Base-by-base conservation (phyloP, 257 asterid genomes). In the Solanum pennellii region DNA sequence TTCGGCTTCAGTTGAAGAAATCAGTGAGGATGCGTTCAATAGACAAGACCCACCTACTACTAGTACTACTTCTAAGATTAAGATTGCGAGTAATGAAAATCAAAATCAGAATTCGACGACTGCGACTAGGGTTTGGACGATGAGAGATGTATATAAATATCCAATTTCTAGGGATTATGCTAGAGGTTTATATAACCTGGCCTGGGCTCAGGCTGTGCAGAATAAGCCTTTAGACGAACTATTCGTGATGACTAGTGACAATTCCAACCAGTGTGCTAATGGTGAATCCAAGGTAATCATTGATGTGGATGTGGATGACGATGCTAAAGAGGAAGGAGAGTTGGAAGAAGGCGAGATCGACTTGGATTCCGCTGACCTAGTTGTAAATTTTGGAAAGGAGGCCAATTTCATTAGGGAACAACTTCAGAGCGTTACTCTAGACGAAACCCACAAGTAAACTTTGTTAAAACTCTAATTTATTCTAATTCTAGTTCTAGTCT, bases 281-380 rank as follows among this genome's bases (percentile, higher is more conserved):
- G 60, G 47, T 29, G 60, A 85, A 44, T 65, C 73, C 42, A 89
- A 90, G 89, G 89, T 89, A 76, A 93, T 93, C 79, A 93, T 93
- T 89, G 92, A 92, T 75, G 91, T 90, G 23, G 60, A 52, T 52
- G 60, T 52, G 80, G 98, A 93, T 83, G 98, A 90, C 73, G 95
- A 93, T 85, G 97, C 87, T 89, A 93, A 90, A 93, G 99, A 95
- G 91, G 98, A 96, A 82, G 98, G 95, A 65, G 99, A 96, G 91
- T 87, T 96, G 94, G 99, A 96, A 93, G 99, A 96, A 91, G 99
- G 99, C 27, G 99, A 97, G 91, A 97, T 97, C 92, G 99, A 97
- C 91, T 93, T 95, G 96, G 99, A 95, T 88, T 92, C 95, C n/a
- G 92, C 95, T 20, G 98, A 92, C n/a, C 82, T 87, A 44, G 89